Evolutionary conservation across 73 alveolate species (phyloP), one percentile per base, ranked within the genome.

Genomic region (Halteria grandinella): DNA sequence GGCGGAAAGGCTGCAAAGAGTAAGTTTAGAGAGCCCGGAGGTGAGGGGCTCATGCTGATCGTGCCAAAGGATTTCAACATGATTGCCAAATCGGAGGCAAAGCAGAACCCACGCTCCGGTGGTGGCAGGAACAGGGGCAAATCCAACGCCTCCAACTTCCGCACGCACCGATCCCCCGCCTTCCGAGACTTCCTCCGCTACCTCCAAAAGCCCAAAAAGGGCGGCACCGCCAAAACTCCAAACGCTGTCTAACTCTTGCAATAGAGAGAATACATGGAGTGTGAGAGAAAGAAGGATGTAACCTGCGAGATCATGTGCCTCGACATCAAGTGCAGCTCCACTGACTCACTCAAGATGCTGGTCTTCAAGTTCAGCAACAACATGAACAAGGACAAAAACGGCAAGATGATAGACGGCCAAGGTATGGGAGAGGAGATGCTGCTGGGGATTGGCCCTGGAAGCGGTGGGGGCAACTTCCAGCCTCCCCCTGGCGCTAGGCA

Each of bases 31-130:
- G 73, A 57, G 7, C 44, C 48, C 4, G 85, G 85, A 1, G 85
- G 85, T 11, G 74, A 40, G 24, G 20, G 8, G 15, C 44, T 75
- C 5, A 55, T 79, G 8, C 24, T 75, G 25, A 75, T 75, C 17
- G 73, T 75, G 7, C 87, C 87, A 18, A 18, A 59, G 71, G 54
- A 75, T 23, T 75, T 75, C 45, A 55, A 40, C 15, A 59, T 52
- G 54, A 51, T 75, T 27, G 53, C 69, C 31, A 75, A 75, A 47
- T 41, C 69, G 0, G 87, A 75, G 41, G 36, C 62, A 1, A 57
- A 51, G 34, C 15, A 50, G 14, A 59, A 34, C 40, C 54, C 70
- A 23, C 37, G 72, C 15, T 63, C 62, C 6, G 52, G 34, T 39
- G 29, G 45, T 25, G 77, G 77, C 8, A 7, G 23, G 21, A 15